Evolutionary conservation across 257 asterid genomes (phyloP).

Genomic region (Solanum gandarillasii): DNA sequence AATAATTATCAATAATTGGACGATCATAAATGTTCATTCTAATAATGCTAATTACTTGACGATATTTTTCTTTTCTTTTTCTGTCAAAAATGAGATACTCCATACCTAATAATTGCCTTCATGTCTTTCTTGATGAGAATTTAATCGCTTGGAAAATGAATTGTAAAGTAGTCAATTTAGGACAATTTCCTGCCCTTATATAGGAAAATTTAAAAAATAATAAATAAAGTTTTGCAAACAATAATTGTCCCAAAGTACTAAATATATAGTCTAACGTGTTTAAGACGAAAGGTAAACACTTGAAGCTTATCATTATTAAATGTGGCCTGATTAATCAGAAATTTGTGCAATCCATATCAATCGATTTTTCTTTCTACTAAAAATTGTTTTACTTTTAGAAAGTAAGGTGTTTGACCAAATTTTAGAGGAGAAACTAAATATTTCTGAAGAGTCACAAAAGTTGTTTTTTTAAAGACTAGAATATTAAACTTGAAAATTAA

Average conservation of each 20-base stretch:
- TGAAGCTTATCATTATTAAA: background rate
- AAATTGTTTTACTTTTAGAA: background rate
- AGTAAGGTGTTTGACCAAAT: background rate
- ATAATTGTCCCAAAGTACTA: background rate
- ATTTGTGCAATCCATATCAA: background rate
- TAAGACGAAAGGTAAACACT: background rate
- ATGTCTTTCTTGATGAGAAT: background rate
- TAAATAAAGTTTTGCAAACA: background rate
- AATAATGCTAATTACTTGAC: background rate
- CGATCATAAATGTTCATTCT: background rate
- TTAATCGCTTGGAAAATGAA: background rate
- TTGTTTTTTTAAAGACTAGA: too few species aligned
- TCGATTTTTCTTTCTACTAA: background rate
- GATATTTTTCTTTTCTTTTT: background rate
- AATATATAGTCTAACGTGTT: background rate
- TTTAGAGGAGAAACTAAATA: too few species aligned
- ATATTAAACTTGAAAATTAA: too few species aligned
- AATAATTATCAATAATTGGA: background rate
- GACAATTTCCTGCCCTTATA: background rate
- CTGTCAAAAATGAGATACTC: background rate
- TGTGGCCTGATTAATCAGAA: too few species aligned
- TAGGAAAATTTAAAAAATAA: background rate
- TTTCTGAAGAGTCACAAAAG: too few species aligned
- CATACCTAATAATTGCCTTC: background rate
- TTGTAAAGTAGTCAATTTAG: background rate